These are phyloP conservation scores for Cryptosporidium baileyi DNA, from an alignment of 169 alveolate species.

Conservation along the genomic window DNA sequence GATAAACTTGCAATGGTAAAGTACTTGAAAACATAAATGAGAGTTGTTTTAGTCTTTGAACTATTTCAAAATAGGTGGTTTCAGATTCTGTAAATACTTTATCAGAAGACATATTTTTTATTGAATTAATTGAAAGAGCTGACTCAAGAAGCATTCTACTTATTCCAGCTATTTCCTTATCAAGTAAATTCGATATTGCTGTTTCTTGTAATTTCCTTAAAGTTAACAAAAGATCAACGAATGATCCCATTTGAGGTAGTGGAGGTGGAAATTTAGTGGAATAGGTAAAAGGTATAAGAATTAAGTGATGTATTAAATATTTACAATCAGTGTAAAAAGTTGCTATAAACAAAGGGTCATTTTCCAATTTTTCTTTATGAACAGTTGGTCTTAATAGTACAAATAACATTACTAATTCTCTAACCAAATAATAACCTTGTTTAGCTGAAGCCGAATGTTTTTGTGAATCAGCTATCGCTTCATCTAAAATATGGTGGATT, in stretches of 20 bases:
- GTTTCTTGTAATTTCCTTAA: conserved; percentile 58
- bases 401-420: conserved; percentile 56
- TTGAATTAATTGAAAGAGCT: conserved; percentile 43
- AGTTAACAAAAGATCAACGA: conserved; percentile 55
- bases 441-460: conserved; percentile 42
- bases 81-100: conserved; percentile 43
- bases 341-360: conserved; percentile 59
- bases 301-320: conserved; percentile 53
- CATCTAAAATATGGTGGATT: conserved; percentile 42
- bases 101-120: conserved; percentile 42
- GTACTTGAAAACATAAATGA: conserved; percentile 52
- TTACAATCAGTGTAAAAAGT: conserved; percentile 66
- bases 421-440: conserved; percentile 56
- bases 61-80: conserved; percentile 7
- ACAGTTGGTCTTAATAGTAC: conserved; percentile 41
- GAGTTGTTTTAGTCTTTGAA: conserved; percentile 25
- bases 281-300: conserved; percentile 53
- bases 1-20: conserved; percentile 4
- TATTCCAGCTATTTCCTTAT: background rate
- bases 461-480: conserved; percentile 33
- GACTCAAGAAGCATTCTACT: background rate
- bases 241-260: conserved; percentile 53
- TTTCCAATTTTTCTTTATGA: conserved; percentile 26
- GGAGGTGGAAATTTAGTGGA: conserved; percentile 52
- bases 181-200: conserved; percentile 38